Evolutionary conservation across 2,329 filamentous ascomycete species (phyloP).

Genomic region (Cryoendolithus antarcticus): DNA sequence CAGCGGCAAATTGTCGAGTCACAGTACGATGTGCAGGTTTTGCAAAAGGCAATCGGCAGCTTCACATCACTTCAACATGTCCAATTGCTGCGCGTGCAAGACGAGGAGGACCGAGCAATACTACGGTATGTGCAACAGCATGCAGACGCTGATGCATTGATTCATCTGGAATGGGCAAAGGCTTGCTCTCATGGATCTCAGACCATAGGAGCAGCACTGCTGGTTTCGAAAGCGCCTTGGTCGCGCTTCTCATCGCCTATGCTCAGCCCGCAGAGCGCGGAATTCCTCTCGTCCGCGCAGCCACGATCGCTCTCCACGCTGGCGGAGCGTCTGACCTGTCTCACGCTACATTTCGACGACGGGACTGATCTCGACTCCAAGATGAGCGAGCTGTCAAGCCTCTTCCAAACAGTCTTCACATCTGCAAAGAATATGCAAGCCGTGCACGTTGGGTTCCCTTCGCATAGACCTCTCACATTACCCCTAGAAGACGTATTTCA

Average conservation of each 20-base stretch:
- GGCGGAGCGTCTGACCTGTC: conserved; percentile 45
- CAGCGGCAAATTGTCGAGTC: conserved; percentile 39
- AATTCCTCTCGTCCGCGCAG: conserved; percentile 37
- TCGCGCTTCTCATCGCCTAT: conserved; percentile 51
- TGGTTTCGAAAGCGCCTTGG: conserved; percentile 42
- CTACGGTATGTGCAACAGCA: conserved; percentile 39
- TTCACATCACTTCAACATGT: conserved; percentile 52
- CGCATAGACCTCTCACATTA: conserved; percentile 43
- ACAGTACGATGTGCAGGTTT: conserved; percentile 38
- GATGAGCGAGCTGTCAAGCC: conserved; percentile 44
- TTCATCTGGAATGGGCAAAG: conserved; percentile 47
- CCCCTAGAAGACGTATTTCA: conserved; percentile 52
- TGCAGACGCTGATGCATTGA: conserved; percentile 30
- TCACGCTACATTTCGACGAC: conserved; percentile 53
- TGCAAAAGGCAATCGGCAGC: conserved; percentile 43
- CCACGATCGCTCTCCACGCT: conserved; percentile 37
- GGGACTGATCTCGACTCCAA: conserved; percentile 43
- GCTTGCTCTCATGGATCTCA: conserved; percentile 51
- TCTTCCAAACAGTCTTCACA: conserved; percentile 47
- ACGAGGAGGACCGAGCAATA: conserved; percentile 44
- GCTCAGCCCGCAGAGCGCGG: conserved; percentile 47
- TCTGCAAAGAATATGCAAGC: conserved; percentile 49
- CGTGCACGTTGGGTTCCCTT: conserved; percentile 54
- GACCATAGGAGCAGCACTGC: conserved; percentile 45
- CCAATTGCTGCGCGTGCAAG: conserved; percentile 50